Base-by-base conservation (phyloP, 305 asterid genomes). In the Fraxinus angustifolia region DNA sequence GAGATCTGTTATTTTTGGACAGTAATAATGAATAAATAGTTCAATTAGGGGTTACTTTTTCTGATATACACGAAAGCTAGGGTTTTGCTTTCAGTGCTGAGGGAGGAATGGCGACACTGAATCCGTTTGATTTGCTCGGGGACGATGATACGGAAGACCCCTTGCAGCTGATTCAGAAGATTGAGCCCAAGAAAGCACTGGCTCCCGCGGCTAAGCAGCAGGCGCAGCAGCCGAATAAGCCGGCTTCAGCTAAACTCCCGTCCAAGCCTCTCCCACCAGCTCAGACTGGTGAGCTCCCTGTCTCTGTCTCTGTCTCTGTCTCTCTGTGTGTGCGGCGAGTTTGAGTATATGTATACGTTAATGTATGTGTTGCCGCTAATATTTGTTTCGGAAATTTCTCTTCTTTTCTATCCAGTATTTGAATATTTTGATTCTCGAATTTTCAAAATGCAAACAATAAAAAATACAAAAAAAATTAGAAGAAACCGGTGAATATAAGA, bases 91-190 rank as follows among this genome's bases (percentile, higher is more conserved):
- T 71, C 78, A 82, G 81, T 81, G 73, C 28, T 79, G 80, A 28
- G 74, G 72, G 35, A 79, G 76, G 82, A 81, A 94, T 94, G 98
- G 93, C 97, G 86, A 89, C 96, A 16, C 2, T 85, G 78, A 94
- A 94, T 82, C 98, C 97, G 0, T 94, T 94, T 80, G 98, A 93
- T 89, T 89, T 94, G 90, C 88, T 94, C 68, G 97, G 90, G 14
- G 97, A 89, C 75, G 95, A 91, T 79, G 97, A 92, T 67, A 21
- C 90, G 36, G 97, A 92, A 83, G 97, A 92, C 72, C 97, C 96
- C 2, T 87, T 91, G 58, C 88, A 83, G 81, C 87, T 92, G 83
- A 78, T 71, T 89, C 89, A 67, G 82, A 92, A 91, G 89, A 73
- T 80, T 81, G 93, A 86, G 86, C 80, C 88, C 21, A 91, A 88